phyloP scores from a whole-genome alignment of 441 rosid genomes.

The Populus trichocarpa region DNA sequence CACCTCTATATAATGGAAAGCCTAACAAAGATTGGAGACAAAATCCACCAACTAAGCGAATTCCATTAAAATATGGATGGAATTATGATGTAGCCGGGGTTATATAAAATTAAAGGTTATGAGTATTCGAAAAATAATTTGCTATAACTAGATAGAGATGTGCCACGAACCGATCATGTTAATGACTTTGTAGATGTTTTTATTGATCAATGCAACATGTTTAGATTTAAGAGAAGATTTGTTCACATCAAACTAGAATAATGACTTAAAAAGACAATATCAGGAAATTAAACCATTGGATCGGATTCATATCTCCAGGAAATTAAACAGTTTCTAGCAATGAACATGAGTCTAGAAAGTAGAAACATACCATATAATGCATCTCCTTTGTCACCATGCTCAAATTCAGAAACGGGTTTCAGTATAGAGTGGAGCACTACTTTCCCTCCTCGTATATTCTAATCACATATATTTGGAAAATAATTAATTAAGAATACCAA shows the following conservation, averaged over 20 bases:
- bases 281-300: no score
- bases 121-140: no score
- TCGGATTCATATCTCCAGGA: no score
- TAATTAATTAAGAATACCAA: neutral
- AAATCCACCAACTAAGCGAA: neutral
- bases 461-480: neutral
- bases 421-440: slow-evolving; percentile 72
- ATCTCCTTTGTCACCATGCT: slow-evolving; percentile 90
- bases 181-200: neutral
- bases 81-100: neutral
- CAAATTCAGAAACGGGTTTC: slow-evolving; percentile 69
- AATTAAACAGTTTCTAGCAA: neutral
- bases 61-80: neutral
- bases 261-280: no score
- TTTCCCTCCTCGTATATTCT: slow-evolving; percentile 49
- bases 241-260: neutral
- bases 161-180: neutral
- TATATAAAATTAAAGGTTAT: neutral
- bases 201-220: neutral
- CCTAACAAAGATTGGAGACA: neutral
- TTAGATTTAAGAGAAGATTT: no score
- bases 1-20: neutral
- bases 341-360: neutral
- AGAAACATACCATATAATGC: slow-evolving; percentile 68
- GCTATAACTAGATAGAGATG: neutral